A percentile compares a stretch with the other conserved stretches of the same genome.
Evolutionary conservation across 352 stramenopile genomes (phyloP).

Genomic region (Phytophthora pini): DNA sequence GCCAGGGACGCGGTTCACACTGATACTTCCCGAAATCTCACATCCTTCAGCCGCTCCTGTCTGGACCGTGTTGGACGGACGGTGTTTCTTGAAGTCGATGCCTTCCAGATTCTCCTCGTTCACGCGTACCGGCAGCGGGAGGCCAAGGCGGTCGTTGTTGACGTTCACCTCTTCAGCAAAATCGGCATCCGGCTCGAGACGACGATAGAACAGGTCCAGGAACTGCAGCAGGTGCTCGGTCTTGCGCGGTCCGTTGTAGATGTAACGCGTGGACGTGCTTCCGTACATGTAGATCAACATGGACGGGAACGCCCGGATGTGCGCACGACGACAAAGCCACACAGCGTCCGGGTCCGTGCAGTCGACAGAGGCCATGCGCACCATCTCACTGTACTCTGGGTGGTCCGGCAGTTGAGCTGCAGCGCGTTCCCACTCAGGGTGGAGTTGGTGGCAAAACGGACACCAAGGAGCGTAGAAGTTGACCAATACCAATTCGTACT

Average conservation of each 20-base stretch:
- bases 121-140: slow-evolving; percentile 60
- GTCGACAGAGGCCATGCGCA: slow-evolving; percentile 82
- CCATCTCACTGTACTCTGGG: slow-evolving; percentile 80
- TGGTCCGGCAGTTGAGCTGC: slow-evolving; percentile 76
- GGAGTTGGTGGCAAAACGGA: slow-evolving; percentile 74
- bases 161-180: slow-evolving; percentile 83
- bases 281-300: slow-evolving; percentile 91
- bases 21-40: slow-evolving; percentile 81
- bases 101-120: slow-evolving; percentile 60
- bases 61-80: slow-evolving; percentile 36
- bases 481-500: slow-evolving; percentile 86
- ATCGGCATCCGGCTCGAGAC: slow-evolving; percentile 77
- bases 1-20: slow-evolving; percentile 79
- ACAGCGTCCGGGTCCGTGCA: slow-evolving; percentile 71
- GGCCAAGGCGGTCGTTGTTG: slow-evolving; percentile 51
- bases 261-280: slow-evolving; percentile 76
- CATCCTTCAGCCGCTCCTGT: slow-evolving; percentile 66
- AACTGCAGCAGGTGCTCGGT: slow-evolving; percentile 80
- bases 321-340: slow-evolving; percentile 70
- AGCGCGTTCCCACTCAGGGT: slow-evolving; percentile 80
- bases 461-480: slow-evolving; percentile 90
- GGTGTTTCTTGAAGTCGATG: slow-evolving; percentile 59
- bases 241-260: slow-evolving; percentile 84
- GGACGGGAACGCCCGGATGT: slow-evolving; percentile 83
- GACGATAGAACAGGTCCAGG: slow-evolving; percentile 84